These are phyloP conservation scores for Epichloe amarillans DNA, from an alignment of 2,329 filamentous ascomycete species.

Conservation along the genomic window DNA sequence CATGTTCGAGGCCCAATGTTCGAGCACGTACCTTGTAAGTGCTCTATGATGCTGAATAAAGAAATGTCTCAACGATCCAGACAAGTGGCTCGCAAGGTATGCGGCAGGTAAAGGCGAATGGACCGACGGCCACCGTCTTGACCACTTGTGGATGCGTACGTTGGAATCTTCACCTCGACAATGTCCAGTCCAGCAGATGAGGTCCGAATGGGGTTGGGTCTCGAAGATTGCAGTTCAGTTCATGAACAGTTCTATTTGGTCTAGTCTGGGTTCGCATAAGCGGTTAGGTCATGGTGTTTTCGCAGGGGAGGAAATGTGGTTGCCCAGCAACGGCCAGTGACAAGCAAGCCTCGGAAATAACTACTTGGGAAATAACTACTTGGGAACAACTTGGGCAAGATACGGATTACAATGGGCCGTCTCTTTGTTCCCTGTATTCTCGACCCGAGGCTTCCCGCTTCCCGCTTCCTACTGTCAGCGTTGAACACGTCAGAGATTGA, in stretches of 20 bases:
- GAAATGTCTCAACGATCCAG: neutral
- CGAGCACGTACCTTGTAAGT: neutral
- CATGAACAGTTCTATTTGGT: neutral
- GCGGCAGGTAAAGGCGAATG: neutral
- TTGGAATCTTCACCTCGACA: neutral
- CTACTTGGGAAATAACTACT: too few relatives aligned
- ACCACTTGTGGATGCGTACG: neutral
- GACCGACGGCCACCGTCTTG: neutral
- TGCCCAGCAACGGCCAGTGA: slow-evolving; percentile 14
- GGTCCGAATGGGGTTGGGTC: neutral
- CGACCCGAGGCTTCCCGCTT: too few relatives aligned
- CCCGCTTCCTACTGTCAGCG: too few relatives aligned
- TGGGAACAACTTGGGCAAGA: too few relatives aligned
- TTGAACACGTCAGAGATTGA: too few relatives aligned
- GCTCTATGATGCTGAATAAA: neutral
- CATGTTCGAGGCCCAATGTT: too few relatives aligned
- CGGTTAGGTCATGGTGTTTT: neutral
- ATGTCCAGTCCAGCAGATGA: neutral
- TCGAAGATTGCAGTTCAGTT: neutral
- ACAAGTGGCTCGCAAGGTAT: slow-evolving; percentile 1
- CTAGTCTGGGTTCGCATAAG: neutral
- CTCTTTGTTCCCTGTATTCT: too few relatives aligned
- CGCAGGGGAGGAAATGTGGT: slow-evolving; percentile 12
- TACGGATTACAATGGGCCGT: too few relatives aligned
- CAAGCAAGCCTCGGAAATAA: neutral